These are phyloP conservation scores for Alternaria brassicae DNA, from an alignment of 2,329 filamentous ascomycete species.

Conservation along the genomic window DNA sequence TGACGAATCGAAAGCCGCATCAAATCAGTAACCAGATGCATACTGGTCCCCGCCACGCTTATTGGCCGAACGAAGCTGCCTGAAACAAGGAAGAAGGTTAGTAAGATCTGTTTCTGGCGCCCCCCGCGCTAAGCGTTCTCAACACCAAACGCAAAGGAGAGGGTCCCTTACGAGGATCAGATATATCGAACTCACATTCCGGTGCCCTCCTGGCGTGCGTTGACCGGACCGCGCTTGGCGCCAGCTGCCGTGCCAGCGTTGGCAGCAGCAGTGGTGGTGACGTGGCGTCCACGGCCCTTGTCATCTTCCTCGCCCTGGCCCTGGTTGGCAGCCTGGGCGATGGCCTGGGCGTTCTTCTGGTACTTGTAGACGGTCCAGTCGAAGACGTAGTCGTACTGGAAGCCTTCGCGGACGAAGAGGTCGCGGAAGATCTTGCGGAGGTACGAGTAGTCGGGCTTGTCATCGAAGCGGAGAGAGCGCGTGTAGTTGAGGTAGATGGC, in stretches of 20 bases:
- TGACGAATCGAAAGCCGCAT: slow-evolving; percentile 52
- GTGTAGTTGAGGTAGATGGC: slow-evolving; percentile 99
- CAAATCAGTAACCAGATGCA: slow-evolving; percentile 58
- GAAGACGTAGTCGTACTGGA: slow-evolving; percentile 99
- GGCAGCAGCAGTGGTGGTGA: slow-evolving; percentile 69
- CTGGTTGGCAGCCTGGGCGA: slow-evolving; percentile 78
- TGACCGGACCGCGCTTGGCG: slow-evolving; percentile 74
- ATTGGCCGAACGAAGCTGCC: slow-evolving; percentile 61
- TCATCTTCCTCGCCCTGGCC: slow-evolving; percentile 75
- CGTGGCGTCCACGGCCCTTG: slow-evolving; percentile 67
- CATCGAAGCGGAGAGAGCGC: slow-evolving; percentile 95
- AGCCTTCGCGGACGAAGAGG: slow-evolving; percentile 96
- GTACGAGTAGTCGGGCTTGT: slow-evolving; percentile 99
- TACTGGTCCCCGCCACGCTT: slow-evolving; percentile 59
- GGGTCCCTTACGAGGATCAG: slow-evolving; percentile 87
- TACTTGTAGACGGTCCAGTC: slow-evolving; percentile 99
- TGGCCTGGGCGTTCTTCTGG: slow-evolving; percentile 98
- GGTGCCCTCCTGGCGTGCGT: slow-evolving; percentile 83
- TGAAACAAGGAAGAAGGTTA: slow-evolving; percentile 54
- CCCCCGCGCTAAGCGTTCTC: slow-evolving; percentile 76
- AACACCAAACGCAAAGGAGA: slow-evolving; percentile 86
- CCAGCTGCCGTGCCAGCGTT: slow-evolving; percentile 68
- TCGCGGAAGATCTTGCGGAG: slow-evolving; percentile 99
- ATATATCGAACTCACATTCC: slow-evolving; percentile 92
- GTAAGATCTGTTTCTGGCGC: slow-evolving; percentile 57